Base-by-base conservation (phyloP, 73 alveolate species). In the Tetrahymena borealis region DNA sequence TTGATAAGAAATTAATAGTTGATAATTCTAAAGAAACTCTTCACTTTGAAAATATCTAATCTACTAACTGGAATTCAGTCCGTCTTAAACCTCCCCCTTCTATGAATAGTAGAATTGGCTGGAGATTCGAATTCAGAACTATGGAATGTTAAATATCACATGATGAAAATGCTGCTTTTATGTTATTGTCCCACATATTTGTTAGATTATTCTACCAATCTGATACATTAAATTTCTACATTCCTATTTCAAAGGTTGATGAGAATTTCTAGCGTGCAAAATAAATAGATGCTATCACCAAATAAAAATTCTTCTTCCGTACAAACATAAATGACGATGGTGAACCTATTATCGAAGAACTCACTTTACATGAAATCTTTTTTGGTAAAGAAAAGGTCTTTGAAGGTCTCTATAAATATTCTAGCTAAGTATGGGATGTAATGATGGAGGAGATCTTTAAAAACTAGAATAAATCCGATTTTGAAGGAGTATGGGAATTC, bases 41-140 rank as follows among this genome's bases (percentile, higher is more conserved):
- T 2, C 99, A 99, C 92, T 99, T 99, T 94, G 99, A 99, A 93
- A 98, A 97, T 92, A 93, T 99, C 40, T 95, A 99, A 91, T 96
- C 99, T 11, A 95, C 99, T 15, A 99, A 99, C 95, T 99, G 99
- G 99, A 98, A 98, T 95, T 96, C 99, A 12, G 96, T 99, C 43
- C 97, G 99, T 91, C 98, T 98, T 94, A 99, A 99, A 97, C 99
- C 99, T 11, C 99, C 99, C 0, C 99, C 99, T 16, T 94, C 99
- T 4, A 35, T 91, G 32, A 97, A 97, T 85, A 43, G 97, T 4
- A 96, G 97, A 90, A 97, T 97, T 31, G 99, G 99, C 24, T 99
- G 99, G 99, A 98, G 99, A 96, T 98, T 98, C 0, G 99, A 98
- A 96, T 96, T 99, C 91, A 94, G 99, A 38, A 95, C 99, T 11